These are phyloP conservation scores for Testicularia cyperi DNA, from an alignment of 1,284 basidiomycete species.

Conservation along the genomic window DNA sequence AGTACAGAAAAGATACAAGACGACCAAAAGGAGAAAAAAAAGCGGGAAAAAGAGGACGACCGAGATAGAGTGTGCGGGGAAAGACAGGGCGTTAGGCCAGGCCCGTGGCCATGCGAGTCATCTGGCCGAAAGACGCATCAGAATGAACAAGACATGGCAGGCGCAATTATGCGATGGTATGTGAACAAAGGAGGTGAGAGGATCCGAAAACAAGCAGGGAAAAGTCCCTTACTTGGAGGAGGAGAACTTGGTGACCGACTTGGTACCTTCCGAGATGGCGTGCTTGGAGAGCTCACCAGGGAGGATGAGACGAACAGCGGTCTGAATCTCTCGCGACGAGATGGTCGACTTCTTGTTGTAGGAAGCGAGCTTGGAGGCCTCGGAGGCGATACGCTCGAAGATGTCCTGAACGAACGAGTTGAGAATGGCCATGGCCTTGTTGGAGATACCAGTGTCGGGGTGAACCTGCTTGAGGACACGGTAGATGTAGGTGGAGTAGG, in stretches of 20 bases:
- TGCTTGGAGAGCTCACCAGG: conserved; percentile 75
- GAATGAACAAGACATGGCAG: no score
- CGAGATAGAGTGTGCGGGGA: no score
- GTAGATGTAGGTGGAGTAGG: conserved; percentile 62
- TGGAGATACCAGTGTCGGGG: conserved; percentile 63
- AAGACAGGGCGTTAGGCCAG: no score
- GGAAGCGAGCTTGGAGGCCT: conserved; percentile 60
- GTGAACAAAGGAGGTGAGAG: no score
- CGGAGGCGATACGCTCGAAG: conserved; percentile 62
- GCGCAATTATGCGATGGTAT: no score
- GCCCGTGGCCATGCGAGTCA: no score
- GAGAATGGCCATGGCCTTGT: conserved; percentile 63
- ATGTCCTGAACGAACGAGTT: conserved; percentile 63
- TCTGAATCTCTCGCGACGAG: conserved; percentile 61
- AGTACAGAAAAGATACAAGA: conserved; percentile 46
- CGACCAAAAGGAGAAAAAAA: conserved; percentile 19
- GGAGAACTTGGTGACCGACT: conserved; percentile 67
- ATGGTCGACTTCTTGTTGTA: conserved; percentile 61
- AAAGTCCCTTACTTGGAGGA: conserved; percentile 50
- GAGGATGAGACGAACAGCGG: conserved; percentile 59
- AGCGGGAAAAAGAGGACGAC: conserved; percentile 1
- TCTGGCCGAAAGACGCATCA: no score
- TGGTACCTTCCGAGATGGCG: conserved; percentile 79
- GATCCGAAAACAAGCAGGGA: not conserved
- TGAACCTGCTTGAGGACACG: conserved; percentile 68